phyloP scores from a whole-genome alignment of 495 filamentous ascomycete genomes.

The Penicillium riverlandense region DNA sequence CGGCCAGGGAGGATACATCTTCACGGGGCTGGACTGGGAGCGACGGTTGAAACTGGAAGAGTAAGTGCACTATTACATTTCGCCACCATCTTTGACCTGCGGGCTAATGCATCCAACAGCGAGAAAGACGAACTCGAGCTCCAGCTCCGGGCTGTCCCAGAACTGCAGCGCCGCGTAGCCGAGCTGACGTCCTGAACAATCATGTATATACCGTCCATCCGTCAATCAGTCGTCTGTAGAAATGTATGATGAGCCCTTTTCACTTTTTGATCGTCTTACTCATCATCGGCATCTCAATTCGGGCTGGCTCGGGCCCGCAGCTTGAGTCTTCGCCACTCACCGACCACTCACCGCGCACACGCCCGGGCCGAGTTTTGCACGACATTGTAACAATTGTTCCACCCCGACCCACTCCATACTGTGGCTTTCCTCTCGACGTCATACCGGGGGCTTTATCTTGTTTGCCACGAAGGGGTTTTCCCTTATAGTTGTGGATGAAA shows the following conservation, averaged over 20 bases:
- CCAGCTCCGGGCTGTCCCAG: conserved; percentile 73
- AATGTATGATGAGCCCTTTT: conserved; percentile 4
- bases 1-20: conserved; percentile 84
- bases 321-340: not conserved
- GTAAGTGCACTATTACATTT: conserved; percentile 32
- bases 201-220: not conserved
- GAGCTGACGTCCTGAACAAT: conserved; percentile 48
- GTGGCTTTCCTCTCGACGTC: conserved; percentile 8
- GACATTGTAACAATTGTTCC: not conserved
- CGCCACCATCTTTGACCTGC: not conserved
- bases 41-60: conserved; percentile 80
- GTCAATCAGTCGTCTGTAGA: not conserved
- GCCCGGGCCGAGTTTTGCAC: not conserved
- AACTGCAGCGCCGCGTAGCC: conserved; percentile 74
- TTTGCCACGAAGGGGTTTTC: conserved; percentile 8
- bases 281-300: not conserved
- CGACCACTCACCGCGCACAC: not conserved
- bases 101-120: conserved; percentile 27
- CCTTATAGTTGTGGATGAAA: too few species aligned
- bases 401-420: conserved; percentile 1
- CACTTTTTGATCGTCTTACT: not conserved
- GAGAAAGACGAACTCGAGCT: conserved; percentile 94
- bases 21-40: conserved; percentile 87
- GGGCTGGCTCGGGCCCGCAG: not conserved
- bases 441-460: conserved; percentile 8